A percentile compares a stretch with the other conserved stretches of the same genome.
Evolutionary conservation across 1,284 basidiomycete species (phyloP).

Genomic region (Porogramme epimiltina): DNA sequence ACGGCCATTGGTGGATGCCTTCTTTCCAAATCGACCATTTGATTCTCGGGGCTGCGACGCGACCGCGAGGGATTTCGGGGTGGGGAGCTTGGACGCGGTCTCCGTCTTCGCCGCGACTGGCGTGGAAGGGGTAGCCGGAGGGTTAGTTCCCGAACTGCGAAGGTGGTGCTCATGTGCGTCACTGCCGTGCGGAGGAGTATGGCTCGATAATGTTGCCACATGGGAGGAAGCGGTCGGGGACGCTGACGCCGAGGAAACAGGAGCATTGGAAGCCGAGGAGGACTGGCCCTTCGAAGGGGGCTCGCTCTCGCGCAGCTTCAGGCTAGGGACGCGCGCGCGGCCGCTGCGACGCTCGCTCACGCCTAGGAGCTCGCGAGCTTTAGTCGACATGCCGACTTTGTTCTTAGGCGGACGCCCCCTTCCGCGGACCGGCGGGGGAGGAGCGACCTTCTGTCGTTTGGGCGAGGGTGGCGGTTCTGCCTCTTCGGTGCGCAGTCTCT

Average conservation of each 20-base stretch:
- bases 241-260: slow-evolving; percentile 25
- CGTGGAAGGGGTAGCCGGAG: neutral
- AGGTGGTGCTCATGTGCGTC: slow-evolving; percentile 4
- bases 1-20: slow-evolving; percentile 52
- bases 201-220: slow-evolving; percentile 7
- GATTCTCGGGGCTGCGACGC: slow-evolving; percentile 50
- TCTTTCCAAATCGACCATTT: slow-evolving; percentile 54
- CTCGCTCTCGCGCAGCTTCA: slow-evolving; percentile 37
- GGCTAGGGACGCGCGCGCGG: slow-evolving; percentile 34
- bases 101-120: slow-evolving; percentile 23
- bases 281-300: slow-evolving; percentile 27
- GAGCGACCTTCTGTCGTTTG: slow-evolving; percentile 40
- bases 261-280: slow-evolving; percentile 12
- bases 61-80: slow-evolving; percentile 49
- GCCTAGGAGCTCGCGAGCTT: slow-evolving; percentile 36
- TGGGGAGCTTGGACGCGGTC: slow-evolving; percentile 26
- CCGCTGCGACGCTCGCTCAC: slow-evolving; percentile 33
- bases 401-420: slow-evolving; percentile 31
- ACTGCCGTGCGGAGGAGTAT: slow-evolving; percentile 5
- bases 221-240: slow-evolving; percentile 13
- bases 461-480: slow-evolving; percentile 34
- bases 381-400: slow-evolving; percentile 40
- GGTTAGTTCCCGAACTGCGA: slow-evolving; percentile 3
- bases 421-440: slow-evolving; percentile 12
- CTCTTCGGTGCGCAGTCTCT: slow-evolving; percentile 34